Evolutionary conservation across 805 yeast species (phyloP), one percentile per base, ranked within the genome.

Genomic region (Isabelozyma pseudorhagii): DNA sequence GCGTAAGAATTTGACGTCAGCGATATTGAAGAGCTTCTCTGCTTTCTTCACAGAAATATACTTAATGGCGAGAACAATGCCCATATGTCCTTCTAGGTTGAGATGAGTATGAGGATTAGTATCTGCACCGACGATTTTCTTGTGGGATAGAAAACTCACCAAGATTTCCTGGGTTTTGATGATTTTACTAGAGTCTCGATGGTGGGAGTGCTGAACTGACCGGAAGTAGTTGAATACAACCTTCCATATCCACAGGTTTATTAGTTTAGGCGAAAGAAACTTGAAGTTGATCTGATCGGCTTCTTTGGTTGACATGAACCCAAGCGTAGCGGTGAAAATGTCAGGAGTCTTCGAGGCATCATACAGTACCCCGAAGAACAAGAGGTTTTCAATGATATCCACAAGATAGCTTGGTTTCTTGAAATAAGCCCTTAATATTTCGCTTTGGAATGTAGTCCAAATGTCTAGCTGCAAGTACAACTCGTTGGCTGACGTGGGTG

Each of bases 71-170:
- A 72, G 46, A 1, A 64, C 68, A 1, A 74, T 60, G 1, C 77
- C 79, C 67, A 74, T 63, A 49, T 66, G 62, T 2, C 72, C 75
- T 39, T 59, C 53, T 13, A 71, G 60, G 25, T 52, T 54, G 8
- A 74, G 54, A 2, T 53, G 49, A 10, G 55, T 46, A 45, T 57
- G 53, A 1, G 62, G 53, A 11, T 52, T 52, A 25, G 40, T 31
- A 10, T 46, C 43, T 6, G 49, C 51, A 11, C 41, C 41, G 6
- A 15, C 25, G 2, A 18, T 15, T 39, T 14, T 18, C 9, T 43
- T 15, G 29, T 44, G 44, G 8, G 55, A 29, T 11, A 66, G 46
- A 18, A 48, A 46, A 31, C 55, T 56, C 7, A 67, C 66, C 42
- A 70, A 47, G 5, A 48, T 39, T 47, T 69, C 74, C 44, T 71